A percentile compares a stretch with the other conserved stretches of the same genome.
Conservation (phyloP, 192 early-diverging fungal genomes). For the Coemansia sp. region DNA sequence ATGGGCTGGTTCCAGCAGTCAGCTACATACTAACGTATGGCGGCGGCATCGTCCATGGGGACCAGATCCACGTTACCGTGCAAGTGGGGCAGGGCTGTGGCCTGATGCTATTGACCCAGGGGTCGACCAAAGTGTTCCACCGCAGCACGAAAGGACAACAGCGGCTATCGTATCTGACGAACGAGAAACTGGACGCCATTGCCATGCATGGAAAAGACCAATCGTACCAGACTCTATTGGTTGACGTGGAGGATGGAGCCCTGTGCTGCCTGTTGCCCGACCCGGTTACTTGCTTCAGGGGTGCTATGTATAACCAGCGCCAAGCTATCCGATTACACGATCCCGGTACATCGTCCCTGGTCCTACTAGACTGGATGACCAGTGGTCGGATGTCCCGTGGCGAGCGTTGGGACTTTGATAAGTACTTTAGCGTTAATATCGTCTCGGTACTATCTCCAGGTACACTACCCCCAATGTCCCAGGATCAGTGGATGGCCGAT, state of each 20-base stretch:
- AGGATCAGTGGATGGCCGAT: neutral
- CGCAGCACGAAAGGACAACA: slow-evolving; percentile 9
- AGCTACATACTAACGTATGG: slow-evolving; percentile 72
- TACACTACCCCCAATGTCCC: neutral
- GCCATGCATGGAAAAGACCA: slow-evolving; percentile 5
- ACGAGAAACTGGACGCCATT: neutral
- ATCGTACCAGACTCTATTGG: slow-evolving; percentile 55
- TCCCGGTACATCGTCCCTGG: slow-evolving; percentile 52
- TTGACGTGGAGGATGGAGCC: slow-evolving; percentile 39
- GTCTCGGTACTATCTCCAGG: neutral
- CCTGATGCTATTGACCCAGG: slow-evolving; percentile 76
- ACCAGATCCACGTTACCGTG: slow-evolving; percentile 59
- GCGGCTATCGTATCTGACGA: slow-evolving; percentile 11
- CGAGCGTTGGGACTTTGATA: slow-evolving; percentile 71
- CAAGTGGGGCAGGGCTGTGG: slow-evolving; percentile 52
- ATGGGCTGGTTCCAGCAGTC: slow-evolving; percentile 24
- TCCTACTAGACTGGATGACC: slow-evolving; percentile 85
- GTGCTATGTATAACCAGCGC: slow-evolving; percentile 61
- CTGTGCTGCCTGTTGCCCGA: slow-evolving; percentile 70
- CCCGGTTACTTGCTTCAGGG: slow-evolving; percentile 74
- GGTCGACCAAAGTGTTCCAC: slow-evolving; percentile 80
- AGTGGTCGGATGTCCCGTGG: slow-evolving; percentile 71
- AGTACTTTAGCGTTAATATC: slow-evolving; percentile 56
- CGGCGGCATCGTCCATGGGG: slow-evolving; percentile 77
- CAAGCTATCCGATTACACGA: slow-evolving; percentile 59